phyloP scores from a whole-genome alignment of 768 basidiomycete genomes.

The Pulveroboletus sp. region DNA sequence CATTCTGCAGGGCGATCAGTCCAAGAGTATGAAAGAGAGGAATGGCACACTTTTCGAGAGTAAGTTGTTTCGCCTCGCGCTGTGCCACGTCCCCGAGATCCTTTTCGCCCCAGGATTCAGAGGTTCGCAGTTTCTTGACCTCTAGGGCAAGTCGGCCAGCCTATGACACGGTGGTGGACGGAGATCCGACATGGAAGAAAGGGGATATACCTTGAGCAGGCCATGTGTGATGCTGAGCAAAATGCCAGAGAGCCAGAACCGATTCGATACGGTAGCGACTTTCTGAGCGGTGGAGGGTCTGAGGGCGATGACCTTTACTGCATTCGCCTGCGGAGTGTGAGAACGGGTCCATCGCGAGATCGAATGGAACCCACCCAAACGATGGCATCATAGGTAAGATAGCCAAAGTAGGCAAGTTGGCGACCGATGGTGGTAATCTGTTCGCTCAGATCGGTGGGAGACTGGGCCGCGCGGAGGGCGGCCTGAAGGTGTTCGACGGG shows the following conservation, averaged over 20 bases:
- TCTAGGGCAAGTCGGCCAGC: constrained; percentile 60
- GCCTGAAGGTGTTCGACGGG: constrained; percentile 92
- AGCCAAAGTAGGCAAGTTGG: constrained; percentile 87
- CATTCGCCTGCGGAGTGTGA: constrained; percentile 47
- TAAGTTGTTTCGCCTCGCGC: constrained; percentile 59
- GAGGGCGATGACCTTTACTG: constrained; percentile 60
- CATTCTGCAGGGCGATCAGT: constrained; percentile 40
- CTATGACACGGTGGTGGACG: constrained; percentile 31
- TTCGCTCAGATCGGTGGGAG: constrained; percentile 56
- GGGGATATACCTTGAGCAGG: constrained; percentile 55
- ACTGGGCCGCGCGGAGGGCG: constrained; percentile 66
- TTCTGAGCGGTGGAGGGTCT: constrained; percentile 56
- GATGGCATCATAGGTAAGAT: constrained; percentile 76
- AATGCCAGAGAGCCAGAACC: constrained; percentile 88
- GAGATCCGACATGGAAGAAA: not conserved
- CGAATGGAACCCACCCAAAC: constrained; percentile 63
- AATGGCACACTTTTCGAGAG: constrained; percentile 47
- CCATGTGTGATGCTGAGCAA: constrained; percentile 71
- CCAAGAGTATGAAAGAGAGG: not conserved
- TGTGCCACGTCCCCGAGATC: constrained; percentile 62
- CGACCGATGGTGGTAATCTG: constrained; percentile 75
- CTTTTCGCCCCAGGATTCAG: constrained; percentile 55
- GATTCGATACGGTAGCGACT: constrained; percentile 64
- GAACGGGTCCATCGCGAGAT: not conserved
- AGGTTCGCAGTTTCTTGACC: constrained; percentile 45